Evolutionary conservation across 73 alveolate genomes (phyloP).

Genomic region (Durusdinium trenchii): DNA sequence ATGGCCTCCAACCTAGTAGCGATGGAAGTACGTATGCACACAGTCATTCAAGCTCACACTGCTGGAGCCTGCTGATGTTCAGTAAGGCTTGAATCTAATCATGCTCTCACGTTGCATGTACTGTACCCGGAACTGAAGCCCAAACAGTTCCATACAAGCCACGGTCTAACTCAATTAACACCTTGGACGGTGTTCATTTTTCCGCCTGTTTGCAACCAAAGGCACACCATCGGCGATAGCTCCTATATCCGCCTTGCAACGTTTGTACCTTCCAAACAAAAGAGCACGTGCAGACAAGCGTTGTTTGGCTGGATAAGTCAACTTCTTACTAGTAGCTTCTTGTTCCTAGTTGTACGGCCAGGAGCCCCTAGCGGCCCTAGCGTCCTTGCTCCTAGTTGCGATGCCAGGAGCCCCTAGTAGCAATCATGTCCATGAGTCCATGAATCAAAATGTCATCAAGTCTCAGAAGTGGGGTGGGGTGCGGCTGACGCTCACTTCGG

Average conservation of each 20-base stretch:
- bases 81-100: no score
- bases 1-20: no score
- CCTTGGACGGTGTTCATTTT: background rate
- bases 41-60: no score
- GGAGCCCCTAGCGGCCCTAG: background rate
- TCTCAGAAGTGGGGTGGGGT: no score
- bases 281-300: background rate
- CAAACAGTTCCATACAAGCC: background rate
- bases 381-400: no score
- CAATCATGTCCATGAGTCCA: no score
- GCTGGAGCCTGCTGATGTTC: no score
- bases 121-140: background rate
- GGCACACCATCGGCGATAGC: conserved; percentile 74
- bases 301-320: background rate
- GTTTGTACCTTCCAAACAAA: conserved; percentile 31
- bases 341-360: background rate
- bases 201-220: background rate
- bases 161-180: background rate
- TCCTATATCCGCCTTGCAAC: conserved; percentile 69
- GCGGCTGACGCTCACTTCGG: no score
- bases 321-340: background rate
- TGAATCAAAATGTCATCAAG: no score
- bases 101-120: no score
- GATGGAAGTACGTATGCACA: no score
- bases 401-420: no score